A percentile compares a stretch with the other conserved stretches of the same genome.
Evolutionary conservation across 2,329 filamentous ascomycete genomes (phyloP).

Genomic region (Aspergillus ochraceus): DNA sequence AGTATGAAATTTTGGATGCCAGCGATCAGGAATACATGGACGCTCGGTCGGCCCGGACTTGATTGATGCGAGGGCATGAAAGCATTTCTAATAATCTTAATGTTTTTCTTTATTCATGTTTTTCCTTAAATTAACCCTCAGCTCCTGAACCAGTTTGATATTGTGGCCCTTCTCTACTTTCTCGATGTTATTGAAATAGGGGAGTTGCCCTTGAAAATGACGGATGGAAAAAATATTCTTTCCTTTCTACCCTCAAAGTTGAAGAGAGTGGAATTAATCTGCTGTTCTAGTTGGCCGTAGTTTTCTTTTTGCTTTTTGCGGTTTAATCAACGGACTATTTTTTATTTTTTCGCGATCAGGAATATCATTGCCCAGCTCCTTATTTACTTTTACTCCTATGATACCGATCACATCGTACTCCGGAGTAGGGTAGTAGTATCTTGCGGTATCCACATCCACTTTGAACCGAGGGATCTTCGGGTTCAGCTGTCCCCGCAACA

Average conservation of each 20-base stretch:
- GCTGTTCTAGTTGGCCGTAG: not conserved
- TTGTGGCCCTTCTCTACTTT: not conserved
- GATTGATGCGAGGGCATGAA: constrained; percentile 3
- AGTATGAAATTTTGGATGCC: constrained; percentile 95
- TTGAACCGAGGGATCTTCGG: too few species aligned
- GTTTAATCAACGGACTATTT: too few species aligned
- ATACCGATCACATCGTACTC: too few species aligned
- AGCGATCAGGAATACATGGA: constrained; percentile 81
- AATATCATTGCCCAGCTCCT: too few species aligned
- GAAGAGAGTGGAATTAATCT: not conserved
- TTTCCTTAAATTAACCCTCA: too few species aligned
- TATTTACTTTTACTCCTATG: too few species aligned
- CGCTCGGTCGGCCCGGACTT: constrained; percentile 34
- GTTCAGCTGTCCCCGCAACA: too few species aligned
- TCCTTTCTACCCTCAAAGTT: not conserved
- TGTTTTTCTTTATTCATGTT: not conserved
- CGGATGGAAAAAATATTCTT: not conserved
- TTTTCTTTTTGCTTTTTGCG: not conserved
- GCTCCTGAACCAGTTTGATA: not conserved
- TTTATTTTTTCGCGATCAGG: too few species aligned
- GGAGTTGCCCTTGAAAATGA: not conserved
- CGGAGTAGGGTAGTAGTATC: too few species aligned
- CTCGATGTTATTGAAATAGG: not conserved
- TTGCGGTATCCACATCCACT: too few species aligned
- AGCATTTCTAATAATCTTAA: not conserved